Base-by-base conservation (phyloP, 495 filamentous ascomycete species). In the Xylaria bambusicola region DNA sequence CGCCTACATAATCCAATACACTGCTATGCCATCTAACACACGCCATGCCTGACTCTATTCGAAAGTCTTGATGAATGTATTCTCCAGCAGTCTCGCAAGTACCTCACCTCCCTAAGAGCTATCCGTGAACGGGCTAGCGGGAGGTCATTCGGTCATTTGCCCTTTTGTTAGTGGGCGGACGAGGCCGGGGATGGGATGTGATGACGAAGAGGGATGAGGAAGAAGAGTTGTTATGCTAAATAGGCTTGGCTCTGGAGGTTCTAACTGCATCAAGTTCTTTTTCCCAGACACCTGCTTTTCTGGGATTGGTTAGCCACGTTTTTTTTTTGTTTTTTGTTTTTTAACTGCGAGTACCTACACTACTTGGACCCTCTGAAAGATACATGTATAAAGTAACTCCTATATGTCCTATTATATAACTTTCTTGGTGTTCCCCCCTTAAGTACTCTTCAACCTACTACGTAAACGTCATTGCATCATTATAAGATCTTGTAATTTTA, bases 201-300 rank as follows among this genome's bases (percentile, higher is more conserved):
- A 33, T 10, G 10, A 33, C 10, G 29, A 33, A 10, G 29, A 33
- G 10, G 26, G 36, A 27, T 33, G 3, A 36, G 17, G 53, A 45
- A 45, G 23, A 45, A 12, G n/a, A 27, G 12, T 10, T 33, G n/a
- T 33, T 4, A 18, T 4, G 10, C 29, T 5, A 33, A 10, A 5
- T 33, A 33, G 29, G 29, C 24, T 45, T 33, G 52, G 10, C 29
- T 29, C 18, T n/a, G 24, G 33, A 38, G 20, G 5, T 29, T 44
- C 49, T 60, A 60, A 40, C 57, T 31, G 3, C 21, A 47, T 47
- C 18, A 38, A 49, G 57, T 26, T 6, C 12, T 6, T 35, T 47
- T 15, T 47, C 20, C 38, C 50, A 57, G 47, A 27, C 40, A 41
- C 56, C 57, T 60, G 49, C 57, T 60, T 52, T 27, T 52, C 40